These are phyloP conservation scores for Fusarium fujikuroi DNA, from an alignment of 2,329 filamentous ascomycete species.

Conservation along the genomic window DNA sequence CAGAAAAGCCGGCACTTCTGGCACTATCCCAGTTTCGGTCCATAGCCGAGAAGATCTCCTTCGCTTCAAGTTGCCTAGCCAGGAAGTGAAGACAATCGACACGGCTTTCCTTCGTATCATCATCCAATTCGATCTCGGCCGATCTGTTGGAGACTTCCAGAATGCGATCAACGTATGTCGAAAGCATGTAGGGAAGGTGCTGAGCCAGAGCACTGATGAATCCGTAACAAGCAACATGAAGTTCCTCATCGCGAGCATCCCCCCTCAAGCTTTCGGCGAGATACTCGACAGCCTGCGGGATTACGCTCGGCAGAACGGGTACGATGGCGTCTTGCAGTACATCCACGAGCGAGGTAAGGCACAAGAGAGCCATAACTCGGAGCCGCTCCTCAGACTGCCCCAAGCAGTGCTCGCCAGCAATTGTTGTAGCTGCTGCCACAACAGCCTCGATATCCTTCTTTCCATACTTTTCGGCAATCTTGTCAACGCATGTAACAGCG, in stretches of 20 bases:
- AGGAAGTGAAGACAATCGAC: conserved; percentile 77
- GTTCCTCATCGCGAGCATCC: conserved; percentile 65
- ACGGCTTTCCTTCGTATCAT: conserved; percentile 72
- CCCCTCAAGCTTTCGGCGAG: conserved; percentile 70
- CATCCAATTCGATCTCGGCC: conserved; percentile 69
- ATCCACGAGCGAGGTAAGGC: conserved; percentile 88
- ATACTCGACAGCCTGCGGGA: conserved; percentile 77
- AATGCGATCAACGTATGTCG: conserved; percentile 77
- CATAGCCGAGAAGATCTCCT: conserved; percentile 78
- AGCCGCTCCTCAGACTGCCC: conserved; percentile 78
- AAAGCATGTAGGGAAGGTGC: conserved; percentile 90
- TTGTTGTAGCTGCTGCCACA: conserved; percentile 77
- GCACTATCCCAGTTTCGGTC: conserved; percentile 77
- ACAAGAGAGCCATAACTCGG: conserved; percentile 85
- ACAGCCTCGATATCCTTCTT: conserved; percentile 87
- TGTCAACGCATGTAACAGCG: conserved; percentile 89
- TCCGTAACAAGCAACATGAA: conserved; percentile 85
- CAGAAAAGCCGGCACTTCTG: conserved; percentile 68
- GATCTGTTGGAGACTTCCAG: conserved; percentile 79
- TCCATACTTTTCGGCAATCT: conserved; percentile 93
- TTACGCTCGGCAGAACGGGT: conserved; percentile 79
- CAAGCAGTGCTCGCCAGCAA: conserved; percentile 81
- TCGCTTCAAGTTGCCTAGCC: conserved; percentile 80
- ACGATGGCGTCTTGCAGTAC: conserved; percentile 88
- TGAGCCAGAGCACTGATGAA: conserved; percentile 83